Percentiles rank a stretch among this genome's conserved stretches.
Conservation (phyloP, 1,284 basidiomycete species). For the Fomes fomentarius region DNA sequence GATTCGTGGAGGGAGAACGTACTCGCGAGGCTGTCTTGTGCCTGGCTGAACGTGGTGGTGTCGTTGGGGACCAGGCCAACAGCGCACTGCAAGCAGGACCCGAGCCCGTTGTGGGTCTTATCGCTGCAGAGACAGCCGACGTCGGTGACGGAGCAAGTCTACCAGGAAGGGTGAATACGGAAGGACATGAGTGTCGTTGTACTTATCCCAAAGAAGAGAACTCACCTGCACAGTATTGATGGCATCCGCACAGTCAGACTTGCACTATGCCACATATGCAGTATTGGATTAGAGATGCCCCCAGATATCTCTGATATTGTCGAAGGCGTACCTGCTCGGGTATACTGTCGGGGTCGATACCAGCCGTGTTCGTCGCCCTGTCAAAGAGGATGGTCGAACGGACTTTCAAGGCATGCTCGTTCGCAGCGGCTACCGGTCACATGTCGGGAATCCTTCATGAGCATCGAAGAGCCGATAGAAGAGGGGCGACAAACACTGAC, state of each 20-base stretch:
- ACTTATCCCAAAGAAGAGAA: neutral
- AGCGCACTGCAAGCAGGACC: neutral
- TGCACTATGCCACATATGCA: neutral
- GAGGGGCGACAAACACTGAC: neutral
- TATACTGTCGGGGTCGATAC: neutral
- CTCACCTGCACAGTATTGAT: neutral
- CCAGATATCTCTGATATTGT: too few relatives aligned
- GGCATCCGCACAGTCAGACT: neutral
- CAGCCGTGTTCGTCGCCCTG: neutral
- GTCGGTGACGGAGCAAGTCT: neutral
- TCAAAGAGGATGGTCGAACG: neutral
- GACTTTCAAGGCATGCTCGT: neutral
- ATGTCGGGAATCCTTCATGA: too few relatives aligned
- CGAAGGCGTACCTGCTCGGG: neutral
- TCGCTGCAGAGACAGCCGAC: neutral
- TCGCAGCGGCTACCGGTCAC: neutral
- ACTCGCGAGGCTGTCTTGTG: too few relatives aligned
- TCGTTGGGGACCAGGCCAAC: neutral
- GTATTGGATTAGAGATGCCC: too few relatives aligned
- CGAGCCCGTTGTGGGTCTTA: neutral
- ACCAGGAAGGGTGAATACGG: neutral
- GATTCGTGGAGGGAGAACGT: too few relatives aligned
- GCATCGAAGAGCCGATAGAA: neutral
- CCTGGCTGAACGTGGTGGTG: too few relatives aligned
- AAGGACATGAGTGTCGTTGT: neutral